Evolutionary conservation across 2,329 filamentous ascomycete genomes (phyloP).

Genomic region (Ophidiomyces ophidiicola): DNA sequence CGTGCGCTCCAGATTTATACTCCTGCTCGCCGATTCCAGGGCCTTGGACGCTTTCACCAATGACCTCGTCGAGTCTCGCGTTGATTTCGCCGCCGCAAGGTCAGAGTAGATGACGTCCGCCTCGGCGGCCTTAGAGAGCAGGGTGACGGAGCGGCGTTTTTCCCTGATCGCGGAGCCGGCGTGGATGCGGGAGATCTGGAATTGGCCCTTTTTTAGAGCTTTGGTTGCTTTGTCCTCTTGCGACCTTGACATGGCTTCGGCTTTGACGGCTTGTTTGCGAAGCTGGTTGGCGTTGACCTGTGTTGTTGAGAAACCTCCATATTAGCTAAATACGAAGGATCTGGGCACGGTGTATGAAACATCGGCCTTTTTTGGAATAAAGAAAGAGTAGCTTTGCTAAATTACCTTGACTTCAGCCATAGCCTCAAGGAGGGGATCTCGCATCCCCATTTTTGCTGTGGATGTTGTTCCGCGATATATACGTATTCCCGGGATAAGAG

Average conservation of each 20-base stretch:
- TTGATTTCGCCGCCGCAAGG: constrained; percentile 37
- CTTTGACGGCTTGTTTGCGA: constrained; percentile 37
- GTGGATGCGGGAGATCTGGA: constrained; percentile 40
- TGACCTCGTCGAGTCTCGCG: constrained; percentile 35
- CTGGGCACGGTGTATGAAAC: not conserved
- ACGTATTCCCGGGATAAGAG: too few relatives aligned
- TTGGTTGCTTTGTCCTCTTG: constrained; percentile 39
- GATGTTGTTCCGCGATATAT: not conserved
- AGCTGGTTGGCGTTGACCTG: constrained; percentile 38
- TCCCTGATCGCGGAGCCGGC: constrained; percentile 36
- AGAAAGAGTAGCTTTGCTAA: not conserved
- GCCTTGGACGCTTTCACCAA: constrained; percentile 35
- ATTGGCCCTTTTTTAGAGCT: constrained; percentile 38
- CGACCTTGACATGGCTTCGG: constrained; percentile 36
- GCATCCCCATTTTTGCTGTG: constrained; percentile 12
- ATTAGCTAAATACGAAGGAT: not conserved
- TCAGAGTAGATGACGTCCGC: constrained; percentile 40
- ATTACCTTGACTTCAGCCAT: constrained; percentile 16
- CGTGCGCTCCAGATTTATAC: constrained; percentile 35
- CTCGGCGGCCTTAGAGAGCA: constrained; percentile 35
- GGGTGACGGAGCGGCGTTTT: constrained; percentile 35
- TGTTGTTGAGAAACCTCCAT: too few relatives aligned
- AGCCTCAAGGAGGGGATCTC: constrained; percentile 15
- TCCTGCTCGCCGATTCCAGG: constrained; percentile 34
- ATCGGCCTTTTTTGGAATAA: not conserved